Conservation (phyloP, 2,329 filamentous ascomycete species). For the Canariomyces notabilis region DNA sequence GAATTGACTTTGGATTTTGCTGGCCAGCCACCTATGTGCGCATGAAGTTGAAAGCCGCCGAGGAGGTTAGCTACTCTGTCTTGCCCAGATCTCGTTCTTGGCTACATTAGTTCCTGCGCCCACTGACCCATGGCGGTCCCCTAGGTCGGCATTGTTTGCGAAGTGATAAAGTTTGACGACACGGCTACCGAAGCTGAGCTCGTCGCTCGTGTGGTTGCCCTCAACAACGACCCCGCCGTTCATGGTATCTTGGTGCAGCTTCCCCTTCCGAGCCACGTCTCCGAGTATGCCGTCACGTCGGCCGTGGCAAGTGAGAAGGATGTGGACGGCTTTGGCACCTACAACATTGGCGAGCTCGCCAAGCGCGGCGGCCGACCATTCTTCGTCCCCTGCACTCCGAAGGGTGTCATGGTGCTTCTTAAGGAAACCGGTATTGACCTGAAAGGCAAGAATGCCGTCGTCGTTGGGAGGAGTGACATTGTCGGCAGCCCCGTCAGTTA, state of each 20-base stretch:
- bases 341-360: slow-evolving; percentile 93
- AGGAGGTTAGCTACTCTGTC: slow-evolving; percentile 61
- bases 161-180: slow-evolving; percentile 78
- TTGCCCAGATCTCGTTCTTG: background rate
- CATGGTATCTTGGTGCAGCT: slow-evolving; percentile 94
- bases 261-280: slow-evolving; percentile 81
- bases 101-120: too few relatives aligned
- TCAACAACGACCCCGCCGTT: slow-evolving; percentile 82
- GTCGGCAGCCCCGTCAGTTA: slow-evolving; percentile 97
- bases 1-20: slow-evolving; percentile 3
- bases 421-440: slow-evolving; percentile 78
- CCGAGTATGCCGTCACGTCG: slow-evolving; percentile 85
- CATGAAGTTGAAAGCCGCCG: slow-evolving; percentile 97
- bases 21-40: slow-evolving; percentile 86
- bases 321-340: slow-evolving; percentile 91
- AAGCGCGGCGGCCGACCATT: slow-evolving; percentile 87
- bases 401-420: slow-evolving; percentile 92
- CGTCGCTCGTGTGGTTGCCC: slow-evolving; percentile 69
- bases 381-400: slow-evolving; percentile 93
- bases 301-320: slow-evolving; percentile 92
- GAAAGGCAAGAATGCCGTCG: slow-evolving; percentile 87
- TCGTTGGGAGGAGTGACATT: slow-evolving; percentile 92
- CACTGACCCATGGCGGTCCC: slow-evolving; percentile 5
- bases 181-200: slow-evolving; percentile 79
- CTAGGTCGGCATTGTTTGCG: slow-evolving; percentile 86